Base-by-base conservation (phyloP, 306 rosid genomes). In the Trifolium dubium region DNA sequence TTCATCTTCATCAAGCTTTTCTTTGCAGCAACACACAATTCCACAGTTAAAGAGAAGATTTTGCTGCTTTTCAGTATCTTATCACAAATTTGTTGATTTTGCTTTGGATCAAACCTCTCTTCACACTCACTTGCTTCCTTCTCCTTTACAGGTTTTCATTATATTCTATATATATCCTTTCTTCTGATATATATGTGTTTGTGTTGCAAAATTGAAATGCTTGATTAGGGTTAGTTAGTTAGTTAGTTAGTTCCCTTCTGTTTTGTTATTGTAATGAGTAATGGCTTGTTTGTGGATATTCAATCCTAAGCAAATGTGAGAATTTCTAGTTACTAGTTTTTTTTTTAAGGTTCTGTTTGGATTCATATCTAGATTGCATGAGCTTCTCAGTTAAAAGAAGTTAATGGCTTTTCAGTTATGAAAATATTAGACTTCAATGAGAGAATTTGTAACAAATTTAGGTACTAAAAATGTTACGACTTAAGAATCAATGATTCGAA, bases 91-190 rank as follows among this genome's bases (percentile, higher is more conserved):
- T 50, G 73, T 84, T 56, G 44, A 84, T 53, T 84, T 81, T 46
- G 83, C 88, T 78, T 71, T 84, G 79, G 83, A 84, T 70, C 74
- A 84, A 78, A 84, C 88, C 49, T 69, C 4, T 58, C 72, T 69
- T 73, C 83, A 65, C 66, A 71, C 70, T 6, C 63, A 50, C 47
- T 78, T 84, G 79, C 30, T 66, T 71, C 76, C 88, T 51, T 84
- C 88, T 5, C 88, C 88, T 71, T 66, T 84, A 5, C 81, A 81
- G 83, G 88, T 81, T 51, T 60, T 6, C 6, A 18, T 53, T 49
- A 5, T 49, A 0, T 49, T 1, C 11, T 12, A 11, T 14, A 2
- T 12, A 11, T 14, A 2, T 0, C 1, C 3, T 53, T 23, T 9
- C 17, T 28, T 23, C 14, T 23, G 0, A 3, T 58, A 23, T 55